A percentile compares a stretch with the other conserved stretches of the same genome.
Evolutionary conservation across 331 rosid genomes (phyloP).

Genomic region (Spiraea crenata): DNA sequence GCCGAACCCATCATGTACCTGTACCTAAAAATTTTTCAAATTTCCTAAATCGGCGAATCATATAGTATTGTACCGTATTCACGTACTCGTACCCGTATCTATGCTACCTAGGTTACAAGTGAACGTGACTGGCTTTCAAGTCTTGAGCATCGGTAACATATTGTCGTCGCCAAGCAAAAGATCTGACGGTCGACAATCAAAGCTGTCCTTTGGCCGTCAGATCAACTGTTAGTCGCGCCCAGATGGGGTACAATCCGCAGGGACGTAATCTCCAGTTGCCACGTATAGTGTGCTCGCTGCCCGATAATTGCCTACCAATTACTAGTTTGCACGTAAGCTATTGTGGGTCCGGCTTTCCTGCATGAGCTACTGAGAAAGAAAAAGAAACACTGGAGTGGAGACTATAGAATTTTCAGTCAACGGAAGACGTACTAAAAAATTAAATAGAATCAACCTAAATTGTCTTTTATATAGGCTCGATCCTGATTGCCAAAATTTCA

Average conservation of each 20-base stretch:
- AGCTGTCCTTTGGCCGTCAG: constrained; percentile 5
- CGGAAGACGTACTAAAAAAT: too few relatives aligned
- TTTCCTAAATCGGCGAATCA: too few relatives aligned
- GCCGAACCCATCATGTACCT: too few relatives aligned
- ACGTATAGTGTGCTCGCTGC: constrained; percentile 11
- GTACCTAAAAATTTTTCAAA: too few relatives aligned
- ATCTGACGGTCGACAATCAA: constrained; percentile 34
- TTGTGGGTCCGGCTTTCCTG: neutral
- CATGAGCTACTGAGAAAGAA: neutral
- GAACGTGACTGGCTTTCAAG: neutral
- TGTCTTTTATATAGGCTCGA: too few relatives aligned
- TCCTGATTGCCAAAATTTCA: too few relatives aligned
- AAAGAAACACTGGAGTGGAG: neutral
- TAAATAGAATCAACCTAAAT: too few relatives aligned
- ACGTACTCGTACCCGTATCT: too few relatives aligned
- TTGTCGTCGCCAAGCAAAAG: constrained; percentile 27
- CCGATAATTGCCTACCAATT: neutral
- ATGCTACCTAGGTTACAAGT: too few relatives aligned
- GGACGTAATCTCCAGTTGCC: constrained; percentile 41
- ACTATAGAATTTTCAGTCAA: neutral
- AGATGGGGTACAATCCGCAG: constrained; percentile 27
- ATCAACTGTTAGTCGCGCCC: neutral
- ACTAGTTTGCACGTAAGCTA: constrained; percentile 7
- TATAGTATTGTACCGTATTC: too few relatives aligned
- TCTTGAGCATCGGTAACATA: constrained; percentile 32